A percentile compares a stretch with the other conserved stretches of the same genome.
phyloP scores from a whole-genome alignment of 129 eudicot genomes.

The Pulicaria dysenterica region DNA sequence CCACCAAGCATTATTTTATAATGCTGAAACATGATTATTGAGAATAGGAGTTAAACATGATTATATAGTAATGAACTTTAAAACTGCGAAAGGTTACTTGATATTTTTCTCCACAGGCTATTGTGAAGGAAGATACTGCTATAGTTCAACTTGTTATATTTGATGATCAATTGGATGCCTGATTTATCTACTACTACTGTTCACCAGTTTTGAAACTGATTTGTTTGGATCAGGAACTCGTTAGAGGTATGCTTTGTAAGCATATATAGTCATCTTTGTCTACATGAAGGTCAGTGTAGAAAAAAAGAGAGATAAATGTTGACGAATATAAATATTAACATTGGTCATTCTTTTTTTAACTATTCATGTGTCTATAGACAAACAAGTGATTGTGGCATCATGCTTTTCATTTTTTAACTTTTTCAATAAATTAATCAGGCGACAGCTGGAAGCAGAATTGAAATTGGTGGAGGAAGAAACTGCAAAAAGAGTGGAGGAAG shows the following conservation, averaged over 20 bases:
- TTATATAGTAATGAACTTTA: conserved; percentile 42
- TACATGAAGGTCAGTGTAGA: conserved; percentile 75
- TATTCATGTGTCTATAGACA: no score
- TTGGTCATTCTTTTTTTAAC: no score
- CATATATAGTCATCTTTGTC: conserved; percentile 59
- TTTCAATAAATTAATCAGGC: conserved; percentile 47
- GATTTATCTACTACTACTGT: conserved; percentile 62
- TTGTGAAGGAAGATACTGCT: conserved; percentile 90
- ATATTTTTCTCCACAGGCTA: conserved; percentile 92
- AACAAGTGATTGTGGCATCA: not conserved
- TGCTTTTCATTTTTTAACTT: not conserved
- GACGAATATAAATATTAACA: not conserved
- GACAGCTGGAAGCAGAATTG: conserved; percentile 79
- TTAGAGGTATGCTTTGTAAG: conserved; percentile 93
- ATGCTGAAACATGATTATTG: no score
- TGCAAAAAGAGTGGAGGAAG: conserved; percentile 80
- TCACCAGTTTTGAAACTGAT: conserved; percentile 76
- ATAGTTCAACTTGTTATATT: conserved; percentile 70
- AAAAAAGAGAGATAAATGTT: not conserved
- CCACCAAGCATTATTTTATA: no score
- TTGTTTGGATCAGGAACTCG: conserved; percentile 81
- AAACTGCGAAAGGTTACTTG: conserved; percentile 81
- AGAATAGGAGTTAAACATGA: no score
- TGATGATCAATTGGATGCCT: conserved; percentile 86
- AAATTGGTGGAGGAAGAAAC: conserved; percentile 94